Conservation (phyloP, 164 flowering plant genomes). For the Malania oleifera region DNA sequence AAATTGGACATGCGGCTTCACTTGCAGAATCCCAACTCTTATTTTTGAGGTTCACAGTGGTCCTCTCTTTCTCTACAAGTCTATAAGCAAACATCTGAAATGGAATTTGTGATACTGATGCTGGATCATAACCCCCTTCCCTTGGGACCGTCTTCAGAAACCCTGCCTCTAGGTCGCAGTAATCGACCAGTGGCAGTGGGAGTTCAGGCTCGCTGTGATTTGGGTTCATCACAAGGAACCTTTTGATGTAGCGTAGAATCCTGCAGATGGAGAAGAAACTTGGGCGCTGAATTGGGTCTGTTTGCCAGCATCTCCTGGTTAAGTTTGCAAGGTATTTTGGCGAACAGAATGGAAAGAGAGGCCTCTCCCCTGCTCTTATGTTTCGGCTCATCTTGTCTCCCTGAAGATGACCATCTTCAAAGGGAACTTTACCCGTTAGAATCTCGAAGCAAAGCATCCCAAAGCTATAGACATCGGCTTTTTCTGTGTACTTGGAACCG, state of each 20-base stretch:
- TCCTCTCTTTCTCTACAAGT: constrained; percentile 58
- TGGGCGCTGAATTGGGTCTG: constrained; percentile 65
- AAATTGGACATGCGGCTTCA: constrained; percentile 32
- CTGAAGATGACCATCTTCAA: constrained; percentile 80
- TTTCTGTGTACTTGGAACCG: constrained; percentile 47
- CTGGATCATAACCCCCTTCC: constrained; percentile 18
- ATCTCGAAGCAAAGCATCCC: constrained; percentile 89
- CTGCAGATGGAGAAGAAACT: constrained; percentile 75
- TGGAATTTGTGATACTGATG: constrained; percentile 61
- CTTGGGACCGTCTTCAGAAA: constrained; percentile 33
- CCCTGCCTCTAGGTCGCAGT: constrained; percentile 51
- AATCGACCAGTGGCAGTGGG: constrained; percentile 54
- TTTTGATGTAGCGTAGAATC: constrained; percentile 64
- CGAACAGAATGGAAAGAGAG: constrained; percentile 66
- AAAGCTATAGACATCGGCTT: constrained; percentile 89
- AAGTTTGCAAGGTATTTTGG: constrained; percentile 67
- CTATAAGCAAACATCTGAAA: constrained; percentile 78
- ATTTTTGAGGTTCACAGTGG: constrained; percentile 19
- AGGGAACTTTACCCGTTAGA: constrained; percentile 83
- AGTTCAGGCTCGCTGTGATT: constrained; percentile 46
- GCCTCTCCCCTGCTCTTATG: constrained; percentile 84
- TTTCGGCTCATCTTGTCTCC: constrained; percentile 84
- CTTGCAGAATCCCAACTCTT: constrained; percentile 13
- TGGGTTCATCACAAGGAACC: constrained; percentile 64
- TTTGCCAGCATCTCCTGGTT: constrained; percentile 81